Base-by-base conservation (phyloP, 2,329 filamentous ascomycete species). In the Ascosphaera pollenicola region DNA sequence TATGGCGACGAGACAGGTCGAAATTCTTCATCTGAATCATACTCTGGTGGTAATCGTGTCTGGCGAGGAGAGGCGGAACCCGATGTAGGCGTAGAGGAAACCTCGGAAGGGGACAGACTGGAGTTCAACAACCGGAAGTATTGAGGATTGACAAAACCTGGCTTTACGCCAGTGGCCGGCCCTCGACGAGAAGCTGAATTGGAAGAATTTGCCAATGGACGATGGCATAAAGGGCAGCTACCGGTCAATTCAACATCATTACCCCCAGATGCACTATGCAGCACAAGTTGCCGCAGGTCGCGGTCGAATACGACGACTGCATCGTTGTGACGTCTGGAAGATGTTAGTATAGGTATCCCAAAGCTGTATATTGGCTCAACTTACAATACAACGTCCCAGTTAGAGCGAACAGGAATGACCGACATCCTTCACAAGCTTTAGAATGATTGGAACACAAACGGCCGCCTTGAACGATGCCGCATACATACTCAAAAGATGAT, bases 61-160 rank as follows among this genome's bases (percentile, higher is more conserved):
- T 13, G 17, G 19, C 8, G 4, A 17, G 35, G 35, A 13, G 35
- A 36, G 4, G 15, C 15, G n/a, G 19, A 18, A 18, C 41, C 52
- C 40, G 46, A 62, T 53, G 48, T 60, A 48, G 41, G 57, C 47
- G 55, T 62, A 57, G 50, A 66, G 56, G 57, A 19, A 8, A 15
- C 19, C n/a, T 10, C 35, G 17, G 35, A 74, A 36, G 51, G 61
- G 40, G 65, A 66, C 39, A 62, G 59, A 47, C 67, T 74, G 38
- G 67, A 60, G 35, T 72, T 78, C 32, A 98, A 74, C 78, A 95
- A 85, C 50, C 82, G 82, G 58, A 98, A 98, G 63, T 98, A 98
- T 39, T 84, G 74, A 2, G 85, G 85, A 50, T 85, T 78, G 48
- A 94, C 79, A 53, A 85, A 95, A 41, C 76, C 70, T 37, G 78